Conservation (phyloP, 1,284 basidiomycete species). For the Malassezia restricta region DNA sequence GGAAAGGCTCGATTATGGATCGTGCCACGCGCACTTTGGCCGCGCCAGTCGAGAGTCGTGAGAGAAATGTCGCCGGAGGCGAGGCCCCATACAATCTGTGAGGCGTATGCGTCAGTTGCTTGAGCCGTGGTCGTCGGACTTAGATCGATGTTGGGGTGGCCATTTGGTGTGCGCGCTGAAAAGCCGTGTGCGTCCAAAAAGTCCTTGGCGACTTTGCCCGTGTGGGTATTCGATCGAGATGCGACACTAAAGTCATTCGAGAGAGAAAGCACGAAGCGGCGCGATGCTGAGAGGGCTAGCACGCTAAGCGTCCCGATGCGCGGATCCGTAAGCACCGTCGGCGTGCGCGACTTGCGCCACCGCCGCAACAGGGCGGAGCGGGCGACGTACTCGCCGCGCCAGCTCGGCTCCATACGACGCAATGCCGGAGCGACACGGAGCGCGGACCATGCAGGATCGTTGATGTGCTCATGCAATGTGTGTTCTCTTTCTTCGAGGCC, state of each 20-base stretch:
- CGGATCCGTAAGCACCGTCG: constrained; percentile 49
- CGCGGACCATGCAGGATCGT: constrained; percentile 16
- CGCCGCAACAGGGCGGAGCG: constrained; percentile 47
- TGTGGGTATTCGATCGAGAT: constrained; percentile 61
- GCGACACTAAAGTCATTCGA: constrained; percentile 63
- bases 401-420: constrained; percentile 52
- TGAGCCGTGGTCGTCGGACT: constrained; percentile 55
- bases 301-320: constrained; percentile 32
- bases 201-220: constrained; percentile 57
- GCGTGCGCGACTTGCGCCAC: constrained; percentile 59
- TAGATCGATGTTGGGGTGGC: constrained; percentile 67
- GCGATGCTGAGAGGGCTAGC: constrained; percentile 50
- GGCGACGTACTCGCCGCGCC: constrained; percentile 33
- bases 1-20: constrained; percentile 27
- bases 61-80: constrained; percentile 59
- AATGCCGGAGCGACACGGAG: constrained; percentile 31
- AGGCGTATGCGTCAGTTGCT: constrained; percentile 57
- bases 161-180: constrained; percentile 55
- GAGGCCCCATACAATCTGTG: constrained; percentile 64
- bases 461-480: constrained; percentile 48
- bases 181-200: constrained; percentile 60
- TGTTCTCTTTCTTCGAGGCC: constrained; percentile 55
- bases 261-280: constrained; percentile 54
- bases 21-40: constrained; percentile 33
- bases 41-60: constrained; percentile 48